Evolutionary conservation across 208 protist species (phyloP), one percentile per base, ranked within the genome.

Genomic region (Angomonas deanei): DNA sequence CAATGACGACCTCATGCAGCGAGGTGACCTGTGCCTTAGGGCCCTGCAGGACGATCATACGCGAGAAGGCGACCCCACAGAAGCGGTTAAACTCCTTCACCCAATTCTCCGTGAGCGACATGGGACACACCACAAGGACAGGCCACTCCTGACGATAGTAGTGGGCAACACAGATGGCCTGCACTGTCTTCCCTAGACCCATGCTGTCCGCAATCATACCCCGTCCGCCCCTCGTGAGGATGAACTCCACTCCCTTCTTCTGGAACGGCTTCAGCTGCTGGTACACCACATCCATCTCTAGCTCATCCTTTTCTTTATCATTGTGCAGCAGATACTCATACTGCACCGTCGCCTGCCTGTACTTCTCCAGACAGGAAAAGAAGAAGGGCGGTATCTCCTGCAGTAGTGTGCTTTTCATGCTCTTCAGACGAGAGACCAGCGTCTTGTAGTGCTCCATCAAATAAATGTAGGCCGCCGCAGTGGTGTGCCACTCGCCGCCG

Each of bases 141-240:
- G 97, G 97, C 96, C 97, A 98, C 61, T 98, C 92, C 15, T 81
- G 38, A 0, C 78, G 66, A 74, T 97, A 99, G 68, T 94, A 92
- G 47, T 88, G 81, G 0, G 92, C 77, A 13, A 98, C 68, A 0
- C 94, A 92, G 33, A 99, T 96, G 6, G 96, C 91, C 80, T 98
- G 95, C 28, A 98, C 72, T 10, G 97, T 98, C 69, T 99, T 99
- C 28, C 97, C 97, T 19, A 99, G 72, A 3, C 97, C 97, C 96
- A 98, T 98, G 61, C 98, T 96, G 62, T 99, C 97, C 36, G 88
- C 93, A 50, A 97, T 93, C 74, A 97, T 87, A n/a, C 80, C 91
- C 38, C 85, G 88, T 3, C 92, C 94, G 53, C 83, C 73, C 66
- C 78, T 85, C 17, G 58, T 50, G 32, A 96, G 61, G 23, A 93